Percentiles rank a stretch among this genome's conserved stretches.
These are phyloP conservation scores for Coprinellus micaceus DNA, from an alignment of 768 basidiomycete genomes.

Conservation along the genomic window DNA sequence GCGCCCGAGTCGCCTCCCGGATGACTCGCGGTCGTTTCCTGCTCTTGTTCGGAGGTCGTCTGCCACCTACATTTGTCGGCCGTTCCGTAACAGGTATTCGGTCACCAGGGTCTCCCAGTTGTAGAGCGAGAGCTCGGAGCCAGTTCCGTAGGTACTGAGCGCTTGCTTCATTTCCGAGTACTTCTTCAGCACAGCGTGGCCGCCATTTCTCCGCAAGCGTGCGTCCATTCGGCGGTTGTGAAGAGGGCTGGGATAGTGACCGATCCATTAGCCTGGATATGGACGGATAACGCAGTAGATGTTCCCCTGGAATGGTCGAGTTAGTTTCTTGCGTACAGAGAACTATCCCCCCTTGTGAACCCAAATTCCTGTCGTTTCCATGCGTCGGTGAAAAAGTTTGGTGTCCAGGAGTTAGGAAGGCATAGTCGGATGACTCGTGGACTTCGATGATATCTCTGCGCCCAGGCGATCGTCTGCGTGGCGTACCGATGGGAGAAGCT, in stretches of 20 bases:
- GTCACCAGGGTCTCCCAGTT: slow-evolving; percentile 29
- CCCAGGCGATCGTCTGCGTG: not conserved
- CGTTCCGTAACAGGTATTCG: not conserved
- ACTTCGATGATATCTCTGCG: too few species aligned
- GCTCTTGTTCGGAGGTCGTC: slow-evolving; percentile 23
- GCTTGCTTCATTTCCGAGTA: slow-evolving; percentile 72
- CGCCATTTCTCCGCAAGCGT: slow-evolving; percentile 76
- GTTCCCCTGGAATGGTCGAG: slow-evolving; percentile 24
- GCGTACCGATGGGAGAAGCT: slow-evolving; percentile 4
- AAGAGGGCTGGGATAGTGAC: slow-evolving; percentile 13
- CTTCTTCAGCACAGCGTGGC: slow-evolving; percentile 67
- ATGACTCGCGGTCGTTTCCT: slow-evolving; percentile 59
- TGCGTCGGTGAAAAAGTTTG: not conserved
- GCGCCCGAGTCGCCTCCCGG: slow-evolving; percentile 46
- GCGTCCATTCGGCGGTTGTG: slow-evolving; percentile 31
- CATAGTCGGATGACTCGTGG: not conserved
- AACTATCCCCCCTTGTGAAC: slow-evolving; percentile 4
- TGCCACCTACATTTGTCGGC: slow-evolving; percentile 13
- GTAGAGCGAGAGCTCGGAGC: slow-evolving; percentile 67
- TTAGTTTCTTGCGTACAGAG: slow-evolving; percentile 3
- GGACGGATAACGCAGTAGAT: slow-evolving; percentile 44
- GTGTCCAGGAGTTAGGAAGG: not conserved
- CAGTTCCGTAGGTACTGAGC: slow-evolving; percentile 75
- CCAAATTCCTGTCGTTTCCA: not conserved
- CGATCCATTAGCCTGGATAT: slow-evolving; percentile 38